Evolutionary conservation across 306 rosid genomes (phyloP).

Genomic region (Glycine soja): DNA sequence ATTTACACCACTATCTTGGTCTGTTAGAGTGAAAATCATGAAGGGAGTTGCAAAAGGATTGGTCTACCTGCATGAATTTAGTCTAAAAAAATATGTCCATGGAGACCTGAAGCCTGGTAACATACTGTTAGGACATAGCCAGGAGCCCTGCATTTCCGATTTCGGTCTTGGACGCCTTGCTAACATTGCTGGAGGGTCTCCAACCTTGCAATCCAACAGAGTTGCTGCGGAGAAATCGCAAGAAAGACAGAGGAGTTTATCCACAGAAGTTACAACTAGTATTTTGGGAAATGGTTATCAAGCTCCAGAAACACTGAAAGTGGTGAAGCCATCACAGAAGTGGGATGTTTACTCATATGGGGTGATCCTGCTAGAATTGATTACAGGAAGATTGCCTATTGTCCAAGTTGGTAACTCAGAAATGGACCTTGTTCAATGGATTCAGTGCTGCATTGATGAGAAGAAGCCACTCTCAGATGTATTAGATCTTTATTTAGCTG

Average conservation of each 20-base stretch:
- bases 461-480: slow-evolving; percentile 77
- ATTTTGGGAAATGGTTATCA: slow-evolving; percentile 63
- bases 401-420: slow-evolving; percentile 66
- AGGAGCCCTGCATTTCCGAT: slow-evolving; percentile 72
- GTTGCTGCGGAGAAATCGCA: slow-evolving; percentile 53
- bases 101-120: slow-evolving; percentile 75
- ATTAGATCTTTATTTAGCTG: slow-evolving; percentile 62
- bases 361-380: slow-evolving; percentile 72
- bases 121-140: slow-evolving; percentile 66
- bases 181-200: slow-evolving; percentile 78
- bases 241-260: slow-evolving; percentile 57
- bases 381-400: slow-evolving; percentile 71
- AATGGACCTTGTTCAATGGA: slow-evolving; percentile 85
- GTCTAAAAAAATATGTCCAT: slow-evolving; percentile 84
- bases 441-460: slow-evolving; percentile 76
- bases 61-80: slow-evolving; percentile 74
- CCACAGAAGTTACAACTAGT: slow-evolving; percentile 54
- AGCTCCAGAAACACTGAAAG: slow-evolving; percentile 75
- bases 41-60: slow-evolving; percentile 77
- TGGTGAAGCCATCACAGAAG: slow-evolving; percentile 81
- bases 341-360: slow-evolving; percentile 85
- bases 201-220: slow-evolving; percentile 63
- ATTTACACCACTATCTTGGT: slow-evolving; percentile 65
- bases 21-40: slow-evolving; percentile 66
- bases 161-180: slow-evolving; percentile 87